Percentiles rank a stretch among this genome's conserved stretches.
phyloP scores from a whole-genome alignment of 108 stramenopile species.

The Pseudonitzschia multistriata region DNA sequence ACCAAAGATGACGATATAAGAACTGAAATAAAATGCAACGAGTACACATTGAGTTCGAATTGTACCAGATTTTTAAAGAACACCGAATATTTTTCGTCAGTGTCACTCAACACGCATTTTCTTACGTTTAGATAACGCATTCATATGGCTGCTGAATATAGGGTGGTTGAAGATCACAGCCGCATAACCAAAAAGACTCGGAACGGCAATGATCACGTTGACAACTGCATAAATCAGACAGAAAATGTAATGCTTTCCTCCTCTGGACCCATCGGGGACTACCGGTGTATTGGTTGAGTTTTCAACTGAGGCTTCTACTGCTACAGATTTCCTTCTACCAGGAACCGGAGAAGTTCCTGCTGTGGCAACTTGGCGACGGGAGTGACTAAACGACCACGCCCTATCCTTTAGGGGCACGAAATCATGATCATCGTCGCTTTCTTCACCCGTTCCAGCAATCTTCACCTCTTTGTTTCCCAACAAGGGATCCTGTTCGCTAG shows the following conservation, averaged over 20 bases:
- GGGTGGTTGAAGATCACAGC: conserved; percentile 85
- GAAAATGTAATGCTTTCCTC: conserved; percentile 20
- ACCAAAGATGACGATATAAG: conserved; percentile 81
- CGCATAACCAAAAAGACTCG: conserved; percentile 87
- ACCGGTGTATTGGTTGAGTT: not conserved
- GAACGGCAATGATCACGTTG: conserved; percentile 77
- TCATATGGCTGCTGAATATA: conserved; percentile 64
- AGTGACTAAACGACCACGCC: conserved; percentile 28
- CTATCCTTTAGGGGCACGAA: conserved; percentile 21
- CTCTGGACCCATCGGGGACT: not conserved
- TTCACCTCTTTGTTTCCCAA: not conserved
- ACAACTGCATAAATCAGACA: conserved; percentile 43
- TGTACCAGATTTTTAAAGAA: not conserved
- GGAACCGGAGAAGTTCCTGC: conserved; percentile 1
- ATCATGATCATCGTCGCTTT: conserved; percentile 11
- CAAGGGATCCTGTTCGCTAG: not conserved
- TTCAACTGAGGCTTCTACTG: not conserved
- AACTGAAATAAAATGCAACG: conserved; percentile 14
- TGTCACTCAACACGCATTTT: not conserved
- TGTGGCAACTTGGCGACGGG: conserved; percentile 15
- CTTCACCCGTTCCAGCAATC: not conserved
- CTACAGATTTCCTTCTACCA: too few species aligned
- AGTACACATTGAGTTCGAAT: not conserved
- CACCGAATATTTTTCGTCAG: not conserved
- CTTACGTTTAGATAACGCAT: conserved; percentile 66